Conservation (phyloP, 2,329 filamentous ascomycete species). For the Fusarium sambucinum region DNA sequence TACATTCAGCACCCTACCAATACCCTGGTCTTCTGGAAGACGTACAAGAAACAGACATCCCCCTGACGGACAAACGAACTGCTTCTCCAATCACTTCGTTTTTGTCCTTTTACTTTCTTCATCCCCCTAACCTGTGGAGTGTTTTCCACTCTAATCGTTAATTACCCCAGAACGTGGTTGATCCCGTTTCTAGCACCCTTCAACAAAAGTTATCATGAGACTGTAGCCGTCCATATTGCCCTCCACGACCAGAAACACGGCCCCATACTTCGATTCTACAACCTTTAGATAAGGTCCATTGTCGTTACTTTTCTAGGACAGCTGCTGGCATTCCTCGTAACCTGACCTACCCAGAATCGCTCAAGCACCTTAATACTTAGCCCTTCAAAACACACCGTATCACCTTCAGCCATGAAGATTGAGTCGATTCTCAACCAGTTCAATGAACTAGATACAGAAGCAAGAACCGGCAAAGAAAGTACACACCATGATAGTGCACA, state of each 20-base stretch:
- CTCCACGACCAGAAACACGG: slow-evolving; percentile 25
- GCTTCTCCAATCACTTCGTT: slow-evolving; percentile 33
- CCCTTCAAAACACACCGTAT: slow-evolving; percentile 5
- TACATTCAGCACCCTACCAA: slow-evolving; percentile 27
- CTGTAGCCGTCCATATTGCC: slow-evolving; percentile 33
- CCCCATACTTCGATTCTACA: slow-evolving; percentile 23
- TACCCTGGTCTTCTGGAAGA: slow-evolving; percentile 31
- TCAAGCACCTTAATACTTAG: slow-evolving; percentile 16
- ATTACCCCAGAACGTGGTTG: slow-evolving; percentile 39
- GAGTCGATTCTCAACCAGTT: slow-evolving; percentile 44
- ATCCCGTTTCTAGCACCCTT: slow-evolving; percentile 23
- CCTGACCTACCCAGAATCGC: slow-evolving; percentile 18
- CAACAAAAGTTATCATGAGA: slow-evolving; percentile 31
- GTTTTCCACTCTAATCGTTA: slow-evolving; percentile 43
- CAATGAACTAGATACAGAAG: slow-evolving; percentile 30
- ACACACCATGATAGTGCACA: slow-evolving; percentile 14
- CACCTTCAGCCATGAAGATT: slow-evolving; percentile 33
- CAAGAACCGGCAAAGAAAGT: slow-evolving; percentile 19
- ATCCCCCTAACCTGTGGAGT: slow-evolving; percentile 18
- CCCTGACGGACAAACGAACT: slow-evolving; percentile 28
- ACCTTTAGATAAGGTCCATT: slow-evolving; percentile 30
- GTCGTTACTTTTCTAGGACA: not conserved
- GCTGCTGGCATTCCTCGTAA: not conserved
- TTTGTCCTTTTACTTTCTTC: slow-evolving; percentile 17
- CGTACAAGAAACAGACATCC: slow-evolving; percentile 41